Percentiles rank a stretch among this genome's conserved stretches.
phyloP scores from a whole-genome alignment of 2,329 filamentous ascomycete genomes.

The Alternaria triticimaculans region DNA sequence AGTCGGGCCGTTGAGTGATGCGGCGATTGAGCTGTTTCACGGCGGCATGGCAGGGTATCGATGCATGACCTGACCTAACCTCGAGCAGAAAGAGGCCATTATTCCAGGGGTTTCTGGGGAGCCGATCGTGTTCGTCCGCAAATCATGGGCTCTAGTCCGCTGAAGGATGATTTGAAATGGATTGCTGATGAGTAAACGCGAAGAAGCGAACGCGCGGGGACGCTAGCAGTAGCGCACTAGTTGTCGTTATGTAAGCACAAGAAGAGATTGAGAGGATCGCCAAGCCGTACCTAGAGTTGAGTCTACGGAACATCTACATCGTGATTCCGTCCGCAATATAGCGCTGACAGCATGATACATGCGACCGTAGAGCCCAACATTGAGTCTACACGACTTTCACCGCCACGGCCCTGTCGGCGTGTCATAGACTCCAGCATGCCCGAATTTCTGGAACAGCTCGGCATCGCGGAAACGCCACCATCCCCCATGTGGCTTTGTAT shows the following conservation, averaged over 20 bases:
- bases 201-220: constrained; percentile 1
- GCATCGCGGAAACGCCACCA: neutral
- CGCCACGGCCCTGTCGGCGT: neutral
- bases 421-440: neutral
- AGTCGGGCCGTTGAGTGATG: neutral
- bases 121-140: neutral
- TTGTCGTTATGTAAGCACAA: neutral
- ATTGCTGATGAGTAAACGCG: neutral
- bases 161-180: neutral
- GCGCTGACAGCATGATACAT: neutral
- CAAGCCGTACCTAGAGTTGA: neutral
- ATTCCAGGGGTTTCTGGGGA: neutral
- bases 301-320: neutral
- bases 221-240: neutral
- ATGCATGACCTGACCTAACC: neutral
- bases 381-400: neutral
- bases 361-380: neutral
- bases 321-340: neutral
- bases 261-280: neutral
- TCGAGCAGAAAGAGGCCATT: neutral
- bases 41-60: neutral
- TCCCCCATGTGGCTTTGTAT: neutral
- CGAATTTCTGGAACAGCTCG: neutral
- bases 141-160: neutral
- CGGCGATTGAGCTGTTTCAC: neutral